Conservation (phyloP, 768 basidiomycete species). For the Podaxis rugospora region DNA sequence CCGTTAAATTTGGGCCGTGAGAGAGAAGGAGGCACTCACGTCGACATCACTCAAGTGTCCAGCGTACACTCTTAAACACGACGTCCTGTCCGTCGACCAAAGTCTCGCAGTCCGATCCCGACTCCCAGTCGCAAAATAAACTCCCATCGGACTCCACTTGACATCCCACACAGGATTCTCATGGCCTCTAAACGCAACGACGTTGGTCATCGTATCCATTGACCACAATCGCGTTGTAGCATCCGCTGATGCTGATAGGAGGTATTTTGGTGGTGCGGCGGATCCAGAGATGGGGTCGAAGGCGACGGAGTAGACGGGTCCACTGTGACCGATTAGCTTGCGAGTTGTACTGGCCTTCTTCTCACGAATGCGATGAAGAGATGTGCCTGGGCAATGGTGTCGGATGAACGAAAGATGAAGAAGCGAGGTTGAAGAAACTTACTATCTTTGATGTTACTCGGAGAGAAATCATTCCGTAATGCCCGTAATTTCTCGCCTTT, state of each 20-base stretch:
- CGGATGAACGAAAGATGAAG: not conserved
- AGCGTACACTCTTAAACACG: constrained; percentile 86
- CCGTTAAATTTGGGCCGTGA: not conserved
- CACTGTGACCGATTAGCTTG: constrained; percentile 97
- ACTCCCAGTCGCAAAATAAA: constrained; percentile 97
- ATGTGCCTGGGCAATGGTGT: constrained; percentile 38
- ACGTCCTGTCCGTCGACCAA: constrained; percentile 91
- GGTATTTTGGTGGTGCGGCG: constrained; percentile 76
- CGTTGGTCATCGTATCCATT: constrained; percentile 87
- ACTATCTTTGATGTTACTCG: constrained; percentile 69
- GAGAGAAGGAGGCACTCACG: constrained; percentile 46
- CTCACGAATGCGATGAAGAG: constrained; percentile 65
- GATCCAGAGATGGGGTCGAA: constrained; percentile 93
- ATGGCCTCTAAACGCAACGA: constrained; percentile 93
- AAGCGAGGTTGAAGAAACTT: constrained; percentile 20
- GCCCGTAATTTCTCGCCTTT: constrained; percentile 88
- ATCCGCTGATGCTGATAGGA: constrained; percentile 92
- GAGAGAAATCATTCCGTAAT: constrained; percentile 69
- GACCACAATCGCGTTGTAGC: constrained; percentile 92
- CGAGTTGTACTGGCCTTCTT: constrained; percentile 81
- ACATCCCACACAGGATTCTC: constrained; percentile 99
- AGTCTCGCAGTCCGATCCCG: constrained; percentile 91
- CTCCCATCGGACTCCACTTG: constrained; percentile 96
- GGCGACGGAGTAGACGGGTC: constrained; percentile 89
- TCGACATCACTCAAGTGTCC: constrained; percentile 97